Conservation (phyloP, 331 rosid species). For the Acacia concinna region DNA sequence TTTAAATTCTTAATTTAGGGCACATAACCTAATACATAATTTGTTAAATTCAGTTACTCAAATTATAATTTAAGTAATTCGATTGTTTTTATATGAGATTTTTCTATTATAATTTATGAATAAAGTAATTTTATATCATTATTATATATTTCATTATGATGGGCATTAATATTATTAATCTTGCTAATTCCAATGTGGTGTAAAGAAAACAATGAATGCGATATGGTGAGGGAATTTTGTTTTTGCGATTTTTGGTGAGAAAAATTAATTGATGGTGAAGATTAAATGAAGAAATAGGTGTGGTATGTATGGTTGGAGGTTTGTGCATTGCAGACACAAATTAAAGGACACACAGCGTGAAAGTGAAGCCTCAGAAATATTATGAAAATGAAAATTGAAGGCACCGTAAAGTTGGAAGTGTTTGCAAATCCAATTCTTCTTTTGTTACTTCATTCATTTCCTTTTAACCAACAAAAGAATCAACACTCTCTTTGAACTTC, state of each 20-base stretch:
- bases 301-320: too few species aligned
- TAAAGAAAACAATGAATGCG: background rate
- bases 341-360: background rate
- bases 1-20: too few species aligned
- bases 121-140: too few species aligned
- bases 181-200: background rate
- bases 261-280: background rate
- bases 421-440: background rate
- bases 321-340: background rate
- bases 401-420: background rate
- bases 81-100: too few species aligned
- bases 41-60: too few species aligned
- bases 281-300: too few species aligned
- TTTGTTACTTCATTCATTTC: background rate
- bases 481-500: background rate
- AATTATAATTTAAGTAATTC: too few species aligned
- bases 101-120: too few species aligned
- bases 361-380: conserved; percentile 25
- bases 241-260: too few species aligned
- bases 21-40: too few species aligned
- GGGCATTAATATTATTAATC: background rate
- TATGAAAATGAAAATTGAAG: background rate
- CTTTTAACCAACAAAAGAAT: background rate
- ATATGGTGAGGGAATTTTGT: background rate
- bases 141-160: too few species aligned